Conservation (phyloP, 1,139 yeast genomes). For the Suhomyces yuchorum region DNA sequence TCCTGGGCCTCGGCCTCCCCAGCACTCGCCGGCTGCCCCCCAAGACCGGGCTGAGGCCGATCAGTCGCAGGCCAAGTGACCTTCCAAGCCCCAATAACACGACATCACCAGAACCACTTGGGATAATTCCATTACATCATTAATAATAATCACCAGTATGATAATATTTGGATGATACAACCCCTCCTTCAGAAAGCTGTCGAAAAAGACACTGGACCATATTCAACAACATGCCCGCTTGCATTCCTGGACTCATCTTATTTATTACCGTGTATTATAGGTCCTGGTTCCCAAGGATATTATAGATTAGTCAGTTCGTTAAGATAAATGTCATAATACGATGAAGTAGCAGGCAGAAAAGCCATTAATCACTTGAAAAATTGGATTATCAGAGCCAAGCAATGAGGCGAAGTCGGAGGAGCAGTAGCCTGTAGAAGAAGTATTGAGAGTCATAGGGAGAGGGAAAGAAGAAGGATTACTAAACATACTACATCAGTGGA, state of each 20-base stretch:
- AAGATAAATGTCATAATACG: neutral
- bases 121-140: too few species aligned
- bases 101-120: too few species aligned
- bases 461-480: too few species aligned
- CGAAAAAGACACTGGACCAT: neutral
- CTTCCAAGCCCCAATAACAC: too few species aligned
- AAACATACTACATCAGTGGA: too few species aligned
- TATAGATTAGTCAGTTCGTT: conserved; percentile 2
- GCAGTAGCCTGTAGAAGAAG: too few species aligned
- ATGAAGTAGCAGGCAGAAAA: too few species aligned
- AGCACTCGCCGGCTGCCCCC: neutral
- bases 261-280: conserved; percentile 4
- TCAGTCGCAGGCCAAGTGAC: neutral
- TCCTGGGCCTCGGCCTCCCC: neutral
- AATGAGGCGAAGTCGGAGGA: too few species aligned
- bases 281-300: neutral
- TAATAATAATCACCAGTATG: neutral
- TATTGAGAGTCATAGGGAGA: too few species aligned
- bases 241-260: conserved; percentile 1
- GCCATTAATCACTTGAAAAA: too few species aligned
- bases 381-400: too few species aligned
- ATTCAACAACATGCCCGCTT: neutral
- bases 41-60: neutral
- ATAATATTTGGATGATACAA: neutral
- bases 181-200: neutral